Evolutionary conservation across 257 asterid species (phyloP).

Genomic region (Solanum megistacrolobum): DNA sequence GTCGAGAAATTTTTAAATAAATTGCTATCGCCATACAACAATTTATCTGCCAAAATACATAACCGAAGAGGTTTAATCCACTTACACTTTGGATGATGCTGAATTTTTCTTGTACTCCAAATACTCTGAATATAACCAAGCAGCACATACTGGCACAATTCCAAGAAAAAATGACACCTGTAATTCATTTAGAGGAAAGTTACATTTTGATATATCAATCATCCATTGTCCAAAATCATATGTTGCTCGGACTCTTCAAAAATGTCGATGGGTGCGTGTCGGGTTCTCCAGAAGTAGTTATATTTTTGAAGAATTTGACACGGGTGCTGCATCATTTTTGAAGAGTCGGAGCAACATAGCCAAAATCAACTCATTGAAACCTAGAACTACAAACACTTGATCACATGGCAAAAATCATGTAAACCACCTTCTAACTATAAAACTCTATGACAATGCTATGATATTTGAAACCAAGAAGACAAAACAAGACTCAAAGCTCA

Average conservation of each 20-base stretch:
- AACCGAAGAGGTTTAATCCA: background rate
- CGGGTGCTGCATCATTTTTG: background rate
- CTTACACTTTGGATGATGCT: constrained; percentile 33
- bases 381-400: background rate
- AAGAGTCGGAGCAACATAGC: background rate
- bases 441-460: background rate
- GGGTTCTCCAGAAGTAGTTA: background rate
- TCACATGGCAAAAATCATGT: background rate
- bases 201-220: background rate
- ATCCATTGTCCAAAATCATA: background rate
- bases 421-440: background rate
- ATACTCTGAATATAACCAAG: constrained; percentile 76
- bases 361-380: background rate
- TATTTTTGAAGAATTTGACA: background rate
- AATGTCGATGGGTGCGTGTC: background rate
- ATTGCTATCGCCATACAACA: background rate
- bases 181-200: constrained; percentile 4
- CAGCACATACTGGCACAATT: constrained; percentile 55
- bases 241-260: background rate
- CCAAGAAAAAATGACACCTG: constrained; percentile 83
- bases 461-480: background rate
- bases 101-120: constrained; percentile 53
- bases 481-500: background rate
- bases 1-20: background rate
- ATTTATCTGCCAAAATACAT: background rate